Base-by-base conservation (phyloP, 1,139 yeast species). In the Wickerhamomyces sp. region DNA sequence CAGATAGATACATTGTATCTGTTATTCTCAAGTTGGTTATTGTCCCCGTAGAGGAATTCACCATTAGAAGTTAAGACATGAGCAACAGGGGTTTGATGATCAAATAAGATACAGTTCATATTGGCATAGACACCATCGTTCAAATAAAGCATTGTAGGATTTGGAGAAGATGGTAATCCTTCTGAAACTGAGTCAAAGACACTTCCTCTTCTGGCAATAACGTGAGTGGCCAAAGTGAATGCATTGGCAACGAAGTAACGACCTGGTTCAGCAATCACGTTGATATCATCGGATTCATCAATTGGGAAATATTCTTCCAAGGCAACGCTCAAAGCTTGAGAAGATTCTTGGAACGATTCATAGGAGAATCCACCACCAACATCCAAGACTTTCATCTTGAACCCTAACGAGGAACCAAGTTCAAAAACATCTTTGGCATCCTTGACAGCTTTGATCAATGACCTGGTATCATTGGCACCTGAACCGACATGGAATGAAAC, bases 91-190 rank as follows among this genome's bases (percentile, higher is more conserved):
- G 72, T 72, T 65, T 90, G 96, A 65, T 93, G 98, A 67, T 93
- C 99, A 64, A 83, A 91, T 49, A 93, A 67, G 62, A 93, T 86
- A 66, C 97, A 91, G 69, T 93, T 93, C 80, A 93, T 75, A 67
- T 91, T 91, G 37, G 96, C 97, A 63, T 93, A 93, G 41, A 91
- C 93, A 36, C 99, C 99, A 64, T 93, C 99, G 60, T 90, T 93
- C 64, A 91, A 72, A 67, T 91, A 93, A 46, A 90, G 62, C 81
- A 76, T 79, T 43, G 67, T 62, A 40, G 46, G 55, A 26, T 47
- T 49, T 2, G 64, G 23, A 18, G 23, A 18, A 18, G 23, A 46
- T 43, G 58, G 57, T 38, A 59, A 52, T 40, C 62, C 57, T 37
- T 51, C 54, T 37, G 62, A 9, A 6, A 13, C 57, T 45, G 60